Evolutionary conservation across 768 basidiomycete genomes (phyloP).

Genomic region (Phylloporus rhodoxanthus): DNA sequence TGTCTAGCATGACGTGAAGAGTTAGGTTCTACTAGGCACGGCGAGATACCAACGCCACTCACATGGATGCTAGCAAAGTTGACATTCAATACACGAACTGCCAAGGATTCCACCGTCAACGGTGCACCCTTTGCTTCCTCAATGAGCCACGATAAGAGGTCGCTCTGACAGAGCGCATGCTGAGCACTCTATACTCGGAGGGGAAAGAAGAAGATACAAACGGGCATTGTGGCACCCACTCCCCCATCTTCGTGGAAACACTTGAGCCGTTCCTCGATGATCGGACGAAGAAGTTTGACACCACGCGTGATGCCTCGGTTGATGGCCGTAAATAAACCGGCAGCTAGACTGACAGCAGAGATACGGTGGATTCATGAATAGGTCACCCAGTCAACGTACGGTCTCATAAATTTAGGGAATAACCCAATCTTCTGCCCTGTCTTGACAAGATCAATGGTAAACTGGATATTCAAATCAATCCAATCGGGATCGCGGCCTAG

Average conservation of each 20-base stretch:
- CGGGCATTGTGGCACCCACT: too few relatives aligned
- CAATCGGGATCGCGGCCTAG: slow-evolving; percentile 26
- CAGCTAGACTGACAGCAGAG: neutral
- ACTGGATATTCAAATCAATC: too few relatives aligned
- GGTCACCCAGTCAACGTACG: slow-evolving; percentile 20
- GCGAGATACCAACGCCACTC: neutral
- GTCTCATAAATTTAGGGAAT: slow-evolving; percentile 31
- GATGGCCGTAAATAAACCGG: neutral
- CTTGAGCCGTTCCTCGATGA: slow-evolving; percentile 16
- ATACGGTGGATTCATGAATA: too few relatives aligned
- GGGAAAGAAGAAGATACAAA: too few relatives aligned
- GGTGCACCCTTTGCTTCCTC: slow-evolving; percentile 19
- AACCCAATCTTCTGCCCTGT: slow-evolving; percentile 17
- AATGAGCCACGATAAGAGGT: slow-evolving; percentile 32
- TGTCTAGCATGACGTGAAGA: neutral
- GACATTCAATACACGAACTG: slow-evolving; percentile 7
- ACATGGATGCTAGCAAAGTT: slow-evolving; percentile 24
- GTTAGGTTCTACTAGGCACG: neutral
- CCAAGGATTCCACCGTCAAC: slow-evolving; percentile 9
- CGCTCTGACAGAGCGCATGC: too few relatives aligned
- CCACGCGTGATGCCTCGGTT: slow-evolving; percentile 1
- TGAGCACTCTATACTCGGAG: too few relatives aligned
- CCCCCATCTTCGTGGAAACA: too few relatives aligned
- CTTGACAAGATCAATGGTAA: slow-evolving; percentile 22
- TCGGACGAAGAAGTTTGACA: too few relatives aligned